Evolutionary conservation across 2,329 filamentous ascomycete species (phyloP), one percentile per base, ranked within the genome.

Genomic region (Phyllosticta ampelicida): DNA sequence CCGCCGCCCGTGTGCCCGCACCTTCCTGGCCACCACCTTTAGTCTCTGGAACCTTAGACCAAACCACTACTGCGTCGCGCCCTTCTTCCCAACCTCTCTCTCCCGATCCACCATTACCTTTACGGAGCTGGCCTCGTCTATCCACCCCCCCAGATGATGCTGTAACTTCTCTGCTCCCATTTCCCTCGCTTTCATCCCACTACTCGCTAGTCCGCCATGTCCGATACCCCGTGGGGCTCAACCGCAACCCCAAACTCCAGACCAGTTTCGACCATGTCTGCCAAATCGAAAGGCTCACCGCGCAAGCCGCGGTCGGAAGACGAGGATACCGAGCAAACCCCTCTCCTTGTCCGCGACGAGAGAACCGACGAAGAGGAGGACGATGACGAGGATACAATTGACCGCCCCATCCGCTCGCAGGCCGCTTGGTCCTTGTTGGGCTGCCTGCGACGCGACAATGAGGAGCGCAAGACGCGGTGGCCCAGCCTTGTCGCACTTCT

Each of bases 401-500:
- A 56, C 5, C 53, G 54, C 30, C 51, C 51, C 48, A 62, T 60
- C 9, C 61, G 60, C 21, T 68, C 71, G 18, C 65, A 70, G 18
- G 71, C 71, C 16, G 67, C 68, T 20, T 66, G 68, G n/a, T 70
- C 71, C 53, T 61, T 74, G 61, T 62, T 73, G 52, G 68, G 65
- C 23, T 68, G 69, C 30, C 63, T 73, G 52, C 67, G 66, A 61
- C 64, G 64, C 56, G 65, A 57, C 62, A 61, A 4, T 18, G 53
- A 13, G 36, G 61, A 63, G 57, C 67, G 73, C 59, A 71, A 73
- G 62, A 75, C 77, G 63, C 77, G 85, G 74, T 95, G 89, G 89
- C 86, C 89, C 9, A 92, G 87, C 44, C 77, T 90, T 29, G 78
- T 95, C 44, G 86, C 91, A 28, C 82, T 96, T 61, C 64, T 79